Percentiles rank a stretch among this genome's conserved stretches.
Evolutionary conservation across 2,329 filamentous ascomycete species (phyloP).

Genomic region (Trichoderma semiorbis): DNA sequence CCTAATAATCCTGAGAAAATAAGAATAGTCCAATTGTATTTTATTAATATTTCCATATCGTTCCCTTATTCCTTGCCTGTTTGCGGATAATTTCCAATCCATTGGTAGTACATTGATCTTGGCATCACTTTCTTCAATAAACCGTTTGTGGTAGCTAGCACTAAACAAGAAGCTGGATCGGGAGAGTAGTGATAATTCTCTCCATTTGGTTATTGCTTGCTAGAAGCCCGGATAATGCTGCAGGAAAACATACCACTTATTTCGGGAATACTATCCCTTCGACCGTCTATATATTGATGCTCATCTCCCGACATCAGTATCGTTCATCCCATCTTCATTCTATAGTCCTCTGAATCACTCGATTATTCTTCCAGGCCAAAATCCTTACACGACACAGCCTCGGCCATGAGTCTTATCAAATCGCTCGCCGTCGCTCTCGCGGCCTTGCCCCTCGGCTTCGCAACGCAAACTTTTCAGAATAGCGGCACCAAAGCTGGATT

Average conservation of each 20-base stretch:
- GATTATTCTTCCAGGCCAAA: too few species aligned
- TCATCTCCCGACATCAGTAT: neutral
- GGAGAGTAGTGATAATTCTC: neutral
- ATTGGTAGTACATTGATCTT: neutral
- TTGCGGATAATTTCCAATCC: neutral
- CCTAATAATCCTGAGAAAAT: neutral
- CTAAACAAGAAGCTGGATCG: neutral
- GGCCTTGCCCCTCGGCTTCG: constrained; percentile 18
- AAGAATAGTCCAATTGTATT: neutral
- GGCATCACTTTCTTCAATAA: neutral
- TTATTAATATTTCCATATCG: neutral
- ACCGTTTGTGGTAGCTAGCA: neutral
- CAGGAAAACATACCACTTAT: neutral
- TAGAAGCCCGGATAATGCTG: neutral
- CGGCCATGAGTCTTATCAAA: neutral
- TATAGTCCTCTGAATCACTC: too few species aligned
- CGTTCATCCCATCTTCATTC: neutral
- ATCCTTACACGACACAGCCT: neutral
- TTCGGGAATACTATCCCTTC: neutral
- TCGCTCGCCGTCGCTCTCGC: neutral
- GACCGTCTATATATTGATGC: neutral
- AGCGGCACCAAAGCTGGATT: constrained; percentile 40
- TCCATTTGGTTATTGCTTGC: neutral
- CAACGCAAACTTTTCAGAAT: constrained; percentile 40
- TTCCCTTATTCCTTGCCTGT: neutral